These are phyloP conservation scores for Isabelozyma pseudorhagii DNA, from an alignment of 805 yeast genomes.

Conservation along the genomic window DNA sequence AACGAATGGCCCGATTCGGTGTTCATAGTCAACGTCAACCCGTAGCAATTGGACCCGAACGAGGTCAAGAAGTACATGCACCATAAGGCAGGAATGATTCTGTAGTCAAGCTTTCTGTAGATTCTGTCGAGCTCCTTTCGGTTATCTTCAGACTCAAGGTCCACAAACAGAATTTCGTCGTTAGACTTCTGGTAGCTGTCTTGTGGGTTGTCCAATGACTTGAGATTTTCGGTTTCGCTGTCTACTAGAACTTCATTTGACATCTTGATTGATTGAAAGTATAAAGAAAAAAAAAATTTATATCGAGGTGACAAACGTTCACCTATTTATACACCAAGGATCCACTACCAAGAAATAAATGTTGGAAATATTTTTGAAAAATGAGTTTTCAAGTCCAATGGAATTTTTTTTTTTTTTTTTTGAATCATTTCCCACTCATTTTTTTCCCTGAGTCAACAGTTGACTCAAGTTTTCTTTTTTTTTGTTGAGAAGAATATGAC, in stretches of 20 bases:
- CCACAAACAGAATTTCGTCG: neutral
- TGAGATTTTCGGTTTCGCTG: neutral
- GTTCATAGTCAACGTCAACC: slow-evolving; percentile 81
- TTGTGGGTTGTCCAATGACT: slow-evolving; percentile 1
- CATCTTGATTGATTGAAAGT: neutral
- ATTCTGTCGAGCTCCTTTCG: slow-evolving; percentile 45
- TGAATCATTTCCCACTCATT: neutral
- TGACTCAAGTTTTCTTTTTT: neutral
- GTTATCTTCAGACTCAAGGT: slow-evolving; percentile 3
- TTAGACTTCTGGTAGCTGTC: neutral
- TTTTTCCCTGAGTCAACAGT: neutral
- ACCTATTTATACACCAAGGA: neutral
- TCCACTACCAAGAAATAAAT: neutral
- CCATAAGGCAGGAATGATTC: slow-evolving; percentile 86
- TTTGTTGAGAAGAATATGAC: neutral
- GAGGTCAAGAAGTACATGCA: slow-evolving; percentile 73
- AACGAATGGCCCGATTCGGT: slow-evolving; percentile 58
- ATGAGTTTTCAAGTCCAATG: neutral
- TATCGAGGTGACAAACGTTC: neutral
- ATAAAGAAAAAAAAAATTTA: neutral
- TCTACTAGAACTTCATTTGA: neutral
- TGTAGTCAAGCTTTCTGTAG: slow-evolving; percentile 59
- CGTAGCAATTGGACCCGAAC: slow-evolving; percentile 74
- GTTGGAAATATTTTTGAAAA: neutral
- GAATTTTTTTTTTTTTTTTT: too few species aligned